A percentile compares a stretch with the other conserved stretches of the same genome.
Conservation (phyloP, 169 alveolate genomes). For the Eimeria acervulina region DNA sequence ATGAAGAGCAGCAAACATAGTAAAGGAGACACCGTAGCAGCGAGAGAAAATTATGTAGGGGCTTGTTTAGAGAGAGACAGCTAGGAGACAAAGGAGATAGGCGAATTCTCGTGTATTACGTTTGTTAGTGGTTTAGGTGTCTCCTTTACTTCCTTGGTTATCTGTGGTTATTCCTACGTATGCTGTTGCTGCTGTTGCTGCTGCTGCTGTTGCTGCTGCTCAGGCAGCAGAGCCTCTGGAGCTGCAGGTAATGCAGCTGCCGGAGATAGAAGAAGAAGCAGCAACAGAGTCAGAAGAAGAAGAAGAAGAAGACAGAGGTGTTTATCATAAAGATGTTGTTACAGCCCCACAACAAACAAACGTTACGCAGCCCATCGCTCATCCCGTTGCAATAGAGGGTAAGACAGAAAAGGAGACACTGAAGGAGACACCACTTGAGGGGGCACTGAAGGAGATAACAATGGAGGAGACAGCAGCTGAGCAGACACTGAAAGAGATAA, state of each 20-base stretch:
- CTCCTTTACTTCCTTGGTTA: not conserved
- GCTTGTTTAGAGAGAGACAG: not conserved
- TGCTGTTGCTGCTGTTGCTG: too few species aligned
- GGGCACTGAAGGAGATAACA: not conserved
- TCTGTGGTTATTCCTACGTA: too few species aligned
- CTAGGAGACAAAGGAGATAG: not conserved
- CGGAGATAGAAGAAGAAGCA: not conserved
- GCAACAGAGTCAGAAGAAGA: not conserved
- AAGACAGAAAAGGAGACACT: not conserved
- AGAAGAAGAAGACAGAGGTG: slow-evolving; percentile 42
- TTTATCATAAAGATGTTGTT: not conserved
- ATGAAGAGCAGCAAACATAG: not conserved
- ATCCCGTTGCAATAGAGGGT: slow-evolving; percentile 49
- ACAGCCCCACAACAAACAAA: not conserved
- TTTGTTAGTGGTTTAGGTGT: not conserved
- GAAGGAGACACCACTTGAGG: not conserved
- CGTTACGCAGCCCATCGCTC: not conserved
- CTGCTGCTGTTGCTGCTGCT: not conserved
- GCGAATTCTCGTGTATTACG: not conserved
- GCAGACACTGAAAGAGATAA: too few species aligned
- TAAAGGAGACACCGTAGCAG: not conserved
- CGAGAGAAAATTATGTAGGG: not conserved
- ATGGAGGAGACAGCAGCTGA: not conserved
- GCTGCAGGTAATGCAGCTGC: not conserved
- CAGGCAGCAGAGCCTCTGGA: not conserved